Evolutionary conservation across 148 eudicot species (phyloP).

Genomic region (Nepenthes gracilis): DNA sequence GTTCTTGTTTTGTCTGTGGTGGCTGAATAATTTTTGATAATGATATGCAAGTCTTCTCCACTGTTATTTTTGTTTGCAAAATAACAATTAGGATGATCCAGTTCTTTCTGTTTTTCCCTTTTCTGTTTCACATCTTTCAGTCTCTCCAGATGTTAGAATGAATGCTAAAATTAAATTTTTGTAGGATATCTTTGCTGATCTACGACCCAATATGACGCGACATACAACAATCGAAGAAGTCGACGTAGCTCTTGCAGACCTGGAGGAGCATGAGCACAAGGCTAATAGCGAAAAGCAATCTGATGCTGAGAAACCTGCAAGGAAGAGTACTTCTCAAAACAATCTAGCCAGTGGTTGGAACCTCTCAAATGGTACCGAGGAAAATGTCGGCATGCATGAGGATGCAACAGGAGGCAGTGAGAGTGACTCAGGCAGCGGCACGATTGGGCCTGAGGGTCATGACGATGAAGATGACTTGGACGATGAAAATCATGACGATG

Average conservation of each 20-base stretch:
- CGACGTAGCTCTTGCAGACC: conserved; percentile 57
- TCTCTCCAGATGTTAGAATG: not conserved
- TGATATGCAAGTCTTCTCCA: too few species aligned
- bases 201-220: conserved; percentile 87
- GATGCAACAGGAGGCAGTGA: conserved; percentile 47
- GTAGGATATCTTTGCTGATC: conserved; percentile 88
- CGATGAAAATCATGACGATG: conserved; percentile 59
- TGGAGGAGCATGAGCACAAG: conserved; percentile 82
- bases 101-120: not conserved
- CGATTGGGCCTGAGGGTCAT: conserved; percentile 46
- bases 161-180: not conserved
- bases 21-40: too few species aligned
- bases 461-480: conserved; percentile 67
- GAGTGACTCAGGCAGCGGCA: conserved; percentile 67
- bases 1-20: too few species aligned
- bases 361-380: conserved; percentile 46
- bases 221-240: conserved; percentile 77
- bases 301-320: conserved; percentile 42
- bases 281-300: conserved; percentile 45
- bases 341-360: conserved; percentile 39
- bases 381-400: conserved; percentile 65
- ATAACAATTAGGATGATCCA: too few species aligned
- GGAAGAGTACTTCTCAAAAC: conserved; percentile 28
- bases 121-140: not conserved
- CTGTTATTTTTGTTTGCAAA: too few species aligned